A percentile compares a stretch with the other conserved stretches of the same genome.
Evolutionary conservation across 208 protist species (phyloP).

Genomic region (Angomonas deanei): DNA sequence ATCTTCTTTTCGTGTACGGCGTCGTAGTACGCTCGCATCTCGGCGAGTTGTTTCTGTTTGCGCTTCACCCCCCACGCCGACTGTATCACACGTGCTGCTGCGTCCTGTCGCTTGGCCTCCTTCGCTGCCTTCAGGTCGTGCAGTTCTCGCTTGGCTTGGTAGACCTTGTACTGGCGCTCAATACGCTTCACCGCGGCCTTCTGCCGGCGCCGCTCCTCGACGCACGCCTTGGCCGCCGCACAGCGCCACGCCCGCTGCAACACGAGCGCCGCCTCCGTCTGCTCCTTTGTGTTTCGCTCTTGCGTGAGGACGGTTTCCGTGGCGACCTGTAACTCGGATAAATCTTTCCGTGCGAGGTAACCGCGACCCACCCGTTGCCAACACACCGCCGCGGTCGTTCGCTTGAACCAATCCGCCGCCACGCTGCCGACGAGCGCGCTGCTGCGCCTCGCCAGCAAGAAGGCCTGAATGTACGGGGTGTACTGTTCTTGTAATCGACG

Average conservation of each 20-base stretch:
- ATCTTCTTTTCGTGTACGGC: conserved; percentile 49
- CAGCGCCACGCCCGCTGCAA: conserved; percentile 80
- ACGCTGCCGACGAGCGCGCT: conserved; percentile 42
- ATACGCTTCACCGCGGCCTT: conserved; percentile 39
- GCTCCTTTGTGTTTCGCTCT: conserved; percentile 21
- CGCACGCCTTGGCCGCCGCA: conserved; percentile 51
- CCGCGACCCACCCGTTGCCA: conserved; percentile 64
- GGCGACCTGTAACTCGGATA: conserved; percentile 28
- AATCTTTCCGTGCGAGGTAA: conserved; percentile 29
- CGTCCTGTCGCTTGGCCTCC: conserved; percentile 15
- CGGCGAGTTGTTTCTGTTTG: conserved; percentile 32
- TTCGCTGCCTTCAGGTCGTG: conserved; percentile 32
- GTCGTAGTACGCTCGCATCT: conserved; percentile 50
- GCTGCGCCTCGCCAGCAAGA: conserved; percentile 31
- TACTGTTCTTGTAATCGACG: conserved; percentile 20
- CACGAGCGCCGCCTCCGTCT: conserved; percentile 42
- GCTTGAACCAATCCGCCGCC: conserved; percentile 28
- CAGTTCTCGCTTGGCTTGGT: conserved; percentile 44
- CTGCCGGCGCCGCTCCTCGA: conserved; percentile 48
- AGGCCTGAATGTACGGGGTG: conserved; percentile 46
- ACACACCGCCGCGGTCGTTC: conserved; percentile 28
- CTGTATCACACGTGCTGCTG: conserved; percentile 57
- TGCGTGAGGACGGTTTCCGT: conserved; percentile 16
- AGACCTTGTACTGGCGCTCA: conserved; percentile 41
- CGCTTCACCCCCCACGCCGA: conserved; percentile 24